Evolutionary conservation across 345 rosid genomes (phyloP).

Genomic region (Populus deltoides): DNA sequence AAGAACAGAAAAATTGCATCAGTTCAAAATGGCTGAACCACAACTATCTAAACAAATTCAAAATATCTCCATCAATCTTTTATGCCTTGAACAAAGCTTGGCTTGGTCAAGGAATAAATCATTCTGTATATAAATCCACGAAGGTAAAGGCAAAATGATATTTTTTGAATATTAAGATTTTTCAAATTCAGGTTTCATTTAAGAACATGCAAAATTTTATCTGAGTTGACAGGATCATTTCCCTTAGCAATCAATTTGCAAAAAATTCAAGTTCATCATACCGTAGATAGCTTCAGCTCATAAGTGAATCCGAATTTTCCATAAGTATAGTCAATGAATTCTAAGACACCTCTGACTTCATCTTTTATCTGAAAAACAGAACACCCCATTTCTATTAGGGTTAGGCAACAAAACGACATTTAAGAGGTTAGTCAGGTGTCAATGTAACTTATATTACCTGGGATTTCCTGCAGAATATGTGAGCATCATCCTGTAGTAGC

Average conservation of each 20-base stretch:
- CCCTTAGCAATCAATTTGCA: neutral
- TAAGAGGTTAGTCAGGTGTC: neutral
- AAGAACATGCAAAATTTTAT: neutral
- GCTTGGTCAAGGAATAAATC: neutral
- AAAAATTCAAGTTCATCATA: slow-evolving; percentile 27
- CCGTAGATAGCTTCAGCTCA: slow-evolving; percentile 91
- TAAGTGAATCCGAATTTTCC: slow-evolving; percentile 77
- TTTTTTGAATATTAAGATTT: neutral
- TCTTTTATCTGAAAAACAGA: slow-evolving; percentile 62
- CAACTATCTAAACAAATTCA: neutral
- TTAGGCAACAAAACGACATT: slow-evolving; percentile 6
- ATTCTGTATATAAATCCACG: neutral
- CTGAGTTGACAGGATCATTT: neutral
- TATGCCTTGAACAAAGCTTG: neutral
- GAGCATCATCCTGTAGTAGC: slow-evolving; percentile 90
- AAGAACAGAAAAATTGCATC: neutral
- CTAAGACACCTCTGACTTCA: slow-evolving; percentile 77
- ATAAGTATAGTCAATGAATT: slow-evolving; percentile 73
- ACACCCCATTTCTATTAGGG: slow-evolving; percentile 3
- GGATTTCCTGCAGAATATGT: slow-evolving; percentile 80
- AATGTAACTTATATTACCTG: slow-evolving; percentile 51
- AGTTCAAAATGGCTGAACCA: neutral
- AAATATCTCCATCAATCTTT: neutral
- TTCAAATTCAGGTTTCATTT: neutral
- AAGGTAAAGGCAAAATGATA: neutral